Evolutionary conservation across 2,329 filamentous ascomycete genomes (phyloP).

Genomic region (Myriosclerotinia curreyana): DNA sequence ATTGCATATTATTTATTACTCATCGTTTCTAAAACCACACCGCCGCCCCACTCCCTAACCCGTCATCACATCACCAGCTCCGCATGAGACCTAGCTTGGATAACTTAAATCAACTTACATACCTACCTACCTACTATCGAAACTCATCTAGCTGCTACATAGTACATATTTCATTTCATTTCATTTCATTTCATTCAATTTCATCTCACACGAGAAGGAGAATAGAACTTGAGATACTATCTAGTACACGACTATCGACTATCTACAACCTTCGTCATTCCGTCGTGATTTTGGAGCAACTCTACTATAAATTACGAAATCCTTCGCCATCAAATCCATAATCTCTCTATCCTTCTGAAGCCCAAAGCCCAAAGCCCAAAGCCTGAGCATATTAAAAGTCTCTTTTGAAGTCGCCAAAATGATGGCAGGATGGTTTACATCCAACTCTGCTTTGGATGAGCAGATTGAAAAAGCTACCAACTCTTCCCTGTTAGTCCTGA

Average conservation of each 20-base stretch:
- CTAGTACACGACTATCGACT: too few relatives aligned
- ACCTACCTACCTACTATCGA: background rate
- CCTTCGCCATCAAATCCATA: background rate
- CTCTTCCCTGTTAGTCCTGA: constrained; percentile 66
- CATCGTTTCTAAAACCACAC: too few relatives aligned
- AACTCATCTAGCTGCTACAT: background rate
- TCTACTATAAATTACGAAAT: background rate
- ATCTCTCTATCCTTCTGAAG: background rate
- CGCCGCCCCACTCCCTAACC: too few relatives aligned
- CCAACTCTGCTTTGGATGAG: constrained; percentile 89
- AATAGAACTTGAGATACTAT: background rate
- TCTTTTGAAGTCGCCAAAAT: constrained; percentile 43
- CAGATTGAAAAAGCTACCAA: constrained; percentile 96
- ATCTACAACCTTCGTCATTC: background rate
- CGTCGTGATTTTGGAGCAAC: background rate
- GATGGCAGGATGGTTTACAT: constrained; percentile 97
- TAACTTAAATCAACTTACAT: background rate
- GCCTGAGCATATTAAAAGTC: background rate
- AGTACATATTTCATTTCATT: background rate
- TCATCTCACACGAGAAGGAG: background rate
- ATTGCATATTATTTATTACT: too few relatives aligned
- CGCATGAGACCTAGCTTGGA: too few relatives aligned
- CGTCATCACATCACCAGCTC: too few relatives aligned
- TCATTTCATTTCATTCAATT: background rate
- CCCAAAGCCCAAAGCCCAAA: background rate